phyloP scores from a whole-genome alignment of 768 basidiomycete genomes.

The Aureoboletus auriporus region DNA sequence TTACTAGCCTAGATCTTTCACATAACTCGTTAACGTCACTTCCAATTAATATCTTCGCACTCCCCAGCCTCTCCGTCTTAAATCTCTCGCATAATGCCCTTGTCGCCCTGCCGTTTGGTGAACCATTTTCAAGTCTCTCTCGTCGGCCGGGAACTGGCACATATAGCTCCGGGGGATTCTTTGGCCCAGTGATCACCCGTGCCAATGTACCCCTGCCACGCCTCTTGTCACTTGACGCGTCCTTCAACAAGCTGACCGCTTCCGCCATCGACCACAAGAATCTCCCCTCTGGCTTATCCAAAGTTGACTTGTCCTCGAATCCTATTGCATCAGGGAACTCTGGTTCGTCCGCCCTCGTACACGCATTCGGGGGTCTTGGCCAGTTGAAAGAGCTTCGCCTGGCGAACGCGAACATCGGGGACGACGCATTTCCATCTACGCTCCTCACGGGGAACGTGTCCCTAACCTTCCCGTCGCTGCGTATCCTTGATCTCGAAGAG shows the following conservation, averaged over 20 bases:
- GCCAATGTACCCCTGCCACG: constrained; percentile 63
- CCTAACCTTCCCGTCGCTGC: constrained; percentile 46
- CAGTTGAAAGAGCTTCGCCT: constrained; percentile 57
- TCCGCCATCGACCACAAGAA: constrained; percentile 46
- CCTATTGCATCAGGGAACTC: constrained; percentile 47
- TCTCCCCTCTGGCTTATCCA: constrained; percentile 52
- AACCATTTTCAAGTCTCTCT: constrained; percentile 43
- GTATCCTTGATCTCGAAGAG: constrained; percentile 61
- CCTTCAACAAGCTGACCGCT: constrained; percentile 62
- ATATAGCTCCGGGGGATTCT: constrained; percentile 51
- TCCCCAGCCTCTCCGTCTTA: constrained; percentile 61
- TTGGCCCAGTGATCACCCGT: constrained; percentile 56
- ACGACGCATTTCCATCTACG: constrained; percentile 50
- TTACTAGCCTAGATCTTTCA: constrained; percentile 70
- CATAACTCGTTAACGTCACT: constrained; percentile 63
- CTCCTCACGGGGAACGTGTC: constrained; percentile 17
- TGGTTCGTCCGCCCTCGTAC: constrained; percentile 34
- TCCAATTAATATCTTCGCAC: constrained; percentile 60
- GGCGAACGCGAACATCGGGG: constrained; percentile 53
- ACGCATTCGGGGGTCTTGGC: constrained; percentile 42
- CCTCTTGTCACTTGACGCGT: constrained; percentile 59
- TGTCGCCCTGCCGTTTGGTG: constrained; percentile 55
- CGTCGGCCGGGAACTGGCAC: constrained; percentile 21
- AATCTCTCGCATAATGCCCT: constrained; percentile 73
- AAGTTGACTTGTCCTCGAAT: constrained; percentile 63